A percentile compares a stretch with the other conserved stretches of the same genome.
phyloP scores from a whole-genome alignment of 2,329 filamentous ascomycete species.

The Colletotrichum shisoi region DNA sequence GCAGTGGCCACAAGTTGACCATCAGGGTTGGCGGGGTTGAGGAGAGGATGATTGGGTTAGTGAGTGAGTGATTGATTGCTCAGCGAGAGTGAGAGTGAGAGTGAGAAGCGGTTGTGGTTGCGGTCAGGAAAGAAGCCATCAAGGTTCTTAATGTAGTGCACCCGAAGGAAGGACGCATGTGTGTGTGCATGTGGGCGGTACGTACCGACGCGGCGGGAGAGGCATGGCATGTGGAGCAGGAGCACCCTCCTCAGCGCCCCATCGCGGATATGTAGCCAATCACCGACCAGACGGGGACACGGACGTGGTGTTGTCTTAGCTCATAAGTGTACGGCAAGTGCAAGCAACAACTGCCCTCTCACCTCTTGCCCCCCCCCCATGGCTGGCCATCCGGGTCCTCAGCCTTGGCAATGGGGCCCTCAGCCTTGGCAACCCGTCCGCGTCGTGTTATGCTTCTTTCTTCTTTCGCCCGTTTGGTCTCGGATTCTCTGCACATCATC shows the following conservation, averaged over 20 bases:
- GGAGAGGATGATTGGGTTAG: not conserved
- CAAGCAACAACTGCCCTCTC: not conserved
- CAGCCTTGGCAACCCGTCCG: slow-evolving; percentile 35
- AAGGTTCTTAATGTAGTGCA: slow-evolving; percentile 27
- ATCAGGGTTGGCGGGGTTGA: slow-evolving; percentile 27
- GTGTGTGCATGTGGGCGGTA: not conserved
- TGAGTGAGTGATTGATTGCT: no score
- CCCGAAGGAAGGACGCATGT: no score
- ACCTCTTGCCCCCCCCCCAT: not conserved
- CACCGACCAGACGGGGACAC: not conserved
- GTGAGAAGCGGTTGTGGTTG: slow-evolving; percentile 13
- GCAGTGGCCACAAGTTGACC: slow-evolving; percentile 11
- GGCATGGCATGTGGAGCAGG: no score
- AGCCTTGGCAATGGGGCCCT: slow-evolving; percentile 36
- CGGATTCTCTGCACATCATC: no score
- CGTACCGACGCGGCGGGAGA: not conserved
- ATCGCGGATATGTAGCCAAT: slow-evolving; percentile 17
- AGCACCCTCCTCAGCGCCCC: not conserved
- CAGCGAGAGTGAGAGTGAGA: not conserved
- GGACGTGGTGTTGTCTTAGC: slow-evolving; percentile 4
- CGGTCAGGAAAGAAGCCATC: slow-evolving; percentile 28
- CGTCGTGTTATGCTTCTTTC: slow-evolving; percentile 33
- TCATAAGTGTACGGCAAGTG: no score
- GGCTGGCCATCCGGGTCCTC: slow-evolving; percentile 33
- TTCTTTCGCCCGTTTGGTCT: no score